Evolutionary conservation across 345 rosid species (phyloP), one percentile per base, ranked within the genome.

Genomic region (Eucalyptus cloeziana): DNA sequence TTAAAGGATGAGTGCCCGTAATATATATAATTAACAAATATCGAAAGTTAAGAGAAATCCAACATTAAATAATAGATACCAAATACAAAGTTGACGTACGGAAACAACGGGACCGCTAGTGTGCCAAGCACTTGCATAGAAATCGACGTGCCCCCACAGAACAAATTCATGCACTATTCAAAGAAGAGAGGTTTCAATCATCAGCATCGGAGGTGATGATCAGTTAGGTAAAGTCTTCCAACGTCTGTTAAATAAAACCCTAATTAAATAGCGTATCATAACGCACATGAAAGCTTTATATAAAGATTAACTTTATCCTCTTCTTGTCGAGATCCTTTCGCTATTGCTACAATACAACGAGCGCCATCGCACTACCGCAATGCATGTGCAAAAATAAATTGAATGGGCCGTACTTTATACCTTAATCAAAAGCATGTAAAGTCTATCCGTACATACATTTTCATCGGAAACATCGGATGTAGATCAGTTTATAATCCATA

Each of bases 241-340:
- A 76, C 44, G 3, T 76, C 24, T 21, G 27, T 76, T 37, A 9
- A 37, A 40, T 37, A 21, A 60, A 49, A 33, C 7, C 80, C 43
- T 69, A 69, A 67, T 67, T 8, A 67, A 15, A 31, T 27, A 12
- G 69, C 8, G 7, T 64, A 64, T 64, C 76, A 64, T 64, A 64
- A 33, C 21, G 19, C 37, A 7, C 19, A 16, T 7, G 81, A 21
- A 21, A 49, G 88, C 44, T 54, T 54, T 40, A 45, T 45, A 22
- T 6, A 7, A 51, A 86, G 40, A 86, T 49, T 37, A 47, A 86
- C 92, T 91, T 92, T 90, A 88, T 93, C 90, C 91, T 87, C 91
- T 56, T 10, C 62, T 89, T 88, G 88, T 90, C 90, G 89, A 90
- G 89, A 89, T 88, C 87, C 52, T 60, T 22, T 49, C 45, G 25